Evolutionary conservation across 192 early-diverging fungal species (phyloP).

Genomic region (Podila epigama): DNA sequence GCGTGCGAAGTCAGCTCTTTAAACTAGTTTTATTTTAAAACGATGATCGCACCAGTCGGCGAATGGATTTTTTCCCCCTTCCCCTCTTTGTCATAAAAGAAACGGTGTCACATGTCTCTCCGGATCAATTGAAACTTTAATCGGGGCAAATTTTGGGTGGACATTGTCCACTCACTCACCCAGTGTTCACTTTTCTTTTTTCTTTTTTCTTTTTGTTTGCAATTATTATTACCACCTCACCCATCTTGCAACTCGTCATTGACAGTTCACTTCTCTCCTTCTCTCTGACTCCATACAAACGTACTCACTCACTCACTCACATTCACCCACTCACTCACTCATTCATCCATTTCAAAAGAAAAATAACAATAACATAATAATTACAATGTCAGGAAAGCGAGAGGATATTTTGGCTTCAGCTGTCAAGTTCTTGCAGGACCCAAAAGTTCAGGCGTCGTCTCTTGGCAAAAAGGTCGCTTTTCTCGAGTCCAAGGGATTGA

Average conservation of each 20-base stretch:
- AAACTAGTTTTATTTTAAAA: not conserved
- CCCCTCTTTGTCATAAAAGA: too few relatives aligned
- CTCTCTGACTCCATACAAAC: not conserved
- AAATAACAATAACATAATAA: not conserved
- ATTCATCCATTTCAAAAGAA: not conserved
- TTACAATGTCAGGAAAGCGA: slow-evolving; percentile 56
- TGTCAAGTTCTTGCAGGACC: slow-evolving; percentile 91
- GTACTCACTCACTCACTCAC: not conserved
- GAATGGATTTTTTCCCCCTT: too few relatives aligned
- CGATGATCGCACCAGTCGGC: not conserved
- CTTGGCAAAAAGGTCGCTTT: slow-evolving; percentile 95
- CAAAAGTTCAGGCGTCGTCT: slow-evolving; percentile 88
- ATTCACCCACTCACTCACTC: not conserved
- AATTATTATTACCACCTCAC: too few relatives aligned
- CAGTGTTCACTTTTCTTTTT: too few relatives aligned
- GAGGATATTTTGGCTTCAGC: slow-evolving; percentile 83
- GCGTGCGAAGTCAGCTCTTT: slow-evolving; percentile 62
- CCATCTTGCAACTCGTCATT: too few relatives aligned
- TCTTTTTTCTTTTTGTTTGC: not conserved
- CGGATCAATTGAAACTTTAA: not conserved
- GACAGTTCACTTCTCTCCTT: too few relatives aligned
- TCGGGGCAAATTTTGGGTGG: too few relatives aligned
- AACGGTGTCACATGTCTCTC: not conserved
- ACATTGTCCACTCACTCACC: too few relatives aligned
- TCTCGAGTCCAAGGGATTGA: slow-evolving; percentile 94